These are phyloP conservation scores for Parsonsia alboflavescens DNA, from an alignment of 257 asterid genomes.

Conservation along the genomic window DNA sequence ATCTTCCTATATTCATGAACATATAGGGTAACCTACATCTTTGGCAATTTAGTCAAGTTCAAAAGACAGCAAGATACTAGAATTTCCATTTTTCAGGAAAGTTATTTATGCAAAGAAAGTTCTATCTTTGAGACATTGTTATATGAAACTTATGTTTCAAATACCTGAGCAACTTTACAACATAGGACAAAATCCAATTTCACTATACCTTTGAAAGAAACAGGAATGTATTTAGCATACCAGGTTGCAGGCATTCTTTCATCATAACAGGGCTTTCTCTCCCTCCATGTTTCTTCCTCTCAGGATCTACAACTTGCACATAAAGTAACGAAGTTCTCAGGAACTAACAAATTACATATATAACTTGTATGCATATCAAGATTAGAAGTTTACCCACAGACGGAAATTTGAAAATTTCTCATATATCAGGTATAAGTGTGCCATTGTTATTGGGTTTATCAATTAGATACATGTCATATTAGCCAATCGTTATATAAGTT, in stretches of 20 bases:
- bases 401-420: background rate
- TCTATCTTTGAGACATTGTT: background rate
- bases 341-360: background rate
- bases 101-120: background rate
- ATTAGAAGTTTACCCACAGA: background rate
- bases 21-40: background rate
- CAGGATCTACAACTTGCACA: background rate
- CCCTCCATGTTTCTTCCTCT: background rate
- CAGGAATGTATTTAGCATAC: background rate
- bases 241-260: background rate
- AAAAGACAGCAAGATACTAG: background rate
- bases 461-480: constrained; percentile 1
- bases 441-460: background rate
- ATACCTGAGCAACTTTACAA: background rate
- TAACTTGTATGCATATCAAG: background rate
- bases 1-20: constrained; percentile 1
- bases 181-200: background rate
- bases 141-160: background rate
- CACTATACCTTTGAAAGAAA: background rate
- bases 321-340: background rate
- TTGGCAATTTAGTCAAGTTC: background rate
- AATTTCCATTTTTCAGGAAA: constrained; percentile 5
- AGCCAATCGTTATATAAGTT: background rate
- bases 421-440: background rate
- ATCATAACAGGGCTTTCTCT: background rate